Evolutionary conservation across 225 moss, liverwort and hornwort species (phyloP).

Genomic region (Climacium dendroides): DNA sequence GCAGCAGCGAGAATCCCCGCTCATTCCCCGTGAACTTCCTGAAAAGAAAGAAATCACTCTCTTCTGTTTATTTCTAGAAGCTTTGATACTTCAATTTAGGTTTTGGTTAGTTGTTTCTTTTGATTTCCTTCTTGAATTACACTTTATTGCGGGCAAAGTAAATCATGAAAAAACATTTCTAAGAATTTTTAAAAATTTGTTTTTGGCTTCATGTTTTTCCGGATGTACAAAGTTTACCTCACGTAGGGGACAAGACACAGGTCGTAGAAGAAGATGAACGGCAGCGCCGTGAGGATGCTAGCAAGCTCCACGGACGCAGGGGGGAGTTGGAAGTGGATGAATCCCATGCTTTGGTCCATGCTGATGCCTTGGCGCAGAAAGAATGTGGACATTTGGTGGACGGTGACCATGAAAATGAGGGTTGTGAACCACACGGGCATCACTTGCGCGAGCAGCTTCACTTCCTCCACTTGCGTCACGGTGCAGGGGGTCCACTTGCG

Average conservation of each 20-base stretch:
- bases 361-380: conserved; percentile 50
- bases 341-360: conserved; percentile 28
- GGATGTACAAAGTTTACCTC: neutral
- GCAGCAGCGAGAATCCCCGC: conserved; percentile 39
- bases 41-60: neutral
- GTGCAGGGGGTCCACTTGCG: conserved; percentile 36
- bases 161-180: neutral
- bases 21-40: conserved; percentile 21
- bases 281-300: conserved; percentile 11
- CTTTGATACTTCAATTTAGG: neutral
- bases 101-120: neutral
- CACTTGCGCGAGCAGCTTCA: conserved; percentile 33
- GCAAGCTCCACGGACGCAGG: conserved; percentile 44
- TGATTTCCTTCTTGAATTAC: neutral
- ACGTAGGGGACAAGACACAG: conserved; percentile 10
- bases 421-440: conserved; percentile 54
- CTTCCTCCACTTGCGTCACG: conserved; percentile 56
- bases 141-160: neutral
- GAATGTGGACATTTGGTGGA: conserved; percentile 36
- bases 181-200: neutral
- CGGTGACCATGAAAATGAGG: conserved; percentile 14
- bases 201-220: neutral
- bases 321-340: conserved; percentile 18
- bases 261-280: conserved; percentile 44
- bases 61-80: neutral